Percentiles rank a stretch among this genome's conserved stretches.
phyloP scores from a whole-genome alignment of 176 grass and related monocot species.

The Thalia dealbata region DNA sequence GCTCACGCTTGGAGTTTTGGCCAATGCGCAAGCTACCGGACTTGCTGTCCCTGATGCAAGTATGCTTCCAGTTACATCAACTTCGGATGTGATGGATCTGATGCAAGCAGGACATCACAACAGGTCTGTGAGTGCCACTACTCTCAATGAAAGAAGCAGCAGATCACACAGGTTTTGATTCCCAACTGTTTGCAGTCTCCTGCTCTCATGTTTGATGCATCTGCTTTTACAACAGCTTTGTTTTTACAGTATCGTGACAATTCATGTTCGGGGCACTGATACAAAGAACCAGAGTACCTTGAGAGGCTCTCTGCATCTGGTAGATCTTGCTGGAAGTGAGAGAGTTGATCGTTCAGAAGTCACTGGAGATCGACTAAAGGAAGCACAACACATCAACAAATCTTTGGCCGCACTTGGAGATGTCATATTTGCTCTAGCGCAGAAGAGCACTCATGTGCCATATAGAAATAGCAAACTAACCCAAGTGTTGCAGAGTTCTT shows the following conservation, averaged over 20 bases:
- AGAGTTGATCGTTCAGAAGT: slow-evolving; percentile 23
- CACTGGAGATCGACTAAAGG: slow-evolving; percentile 18
- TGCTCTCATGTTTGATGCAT: background rate
- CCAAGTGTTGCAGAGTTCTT: slow-evolving; percentile 18
- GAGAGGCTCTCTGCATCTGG: slow-evolving; percentile 16
- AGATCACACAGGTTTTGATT: slow-evolving; percentile 73
- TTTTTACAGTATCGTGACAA: slow-evolving; percentile 11
- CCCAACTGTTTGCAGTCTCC: background rate
- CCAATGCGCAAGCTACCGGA: slow-evolving; percentile 76
- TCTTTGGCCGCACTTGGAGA: slow-evolving; percentile 21
- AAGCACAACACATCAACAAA: slow-evolving; percentile 21
- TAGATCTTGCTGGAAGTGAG: slow-evolving; percentile 25
- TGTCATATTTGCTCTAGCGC: slow-evolving; percentile 19
- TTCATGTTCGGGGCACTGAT: slow-evolving; percentile 21
- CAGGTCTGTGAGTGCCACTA: slow-evolving; percentile 83
- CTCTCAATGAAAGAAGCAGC: slow-evolving; percentile 96
- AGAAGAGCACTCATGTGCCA: slow-evolving; percentile 13
- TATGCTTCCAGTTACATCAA: slow-evolving; percentile 71
- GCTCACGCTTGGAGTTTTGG: slow-evolving; percentile 85
- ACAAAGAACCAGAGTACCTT: background rate
- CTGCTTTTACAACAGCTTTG: background rate
- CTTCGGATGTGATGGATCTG: slow-evolving; percentile 69
- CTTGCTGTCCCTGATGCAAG: slow-evolving; percentile 92
- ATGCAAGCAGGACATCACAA: slow-evolving; percentile 88
- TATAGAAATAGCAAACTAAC: slow-evolving; percentile 22